Base-by-base conservation (phyloP, 2,329 filamentous ascomycete species). In the Aspergillus fructus region DNA sequence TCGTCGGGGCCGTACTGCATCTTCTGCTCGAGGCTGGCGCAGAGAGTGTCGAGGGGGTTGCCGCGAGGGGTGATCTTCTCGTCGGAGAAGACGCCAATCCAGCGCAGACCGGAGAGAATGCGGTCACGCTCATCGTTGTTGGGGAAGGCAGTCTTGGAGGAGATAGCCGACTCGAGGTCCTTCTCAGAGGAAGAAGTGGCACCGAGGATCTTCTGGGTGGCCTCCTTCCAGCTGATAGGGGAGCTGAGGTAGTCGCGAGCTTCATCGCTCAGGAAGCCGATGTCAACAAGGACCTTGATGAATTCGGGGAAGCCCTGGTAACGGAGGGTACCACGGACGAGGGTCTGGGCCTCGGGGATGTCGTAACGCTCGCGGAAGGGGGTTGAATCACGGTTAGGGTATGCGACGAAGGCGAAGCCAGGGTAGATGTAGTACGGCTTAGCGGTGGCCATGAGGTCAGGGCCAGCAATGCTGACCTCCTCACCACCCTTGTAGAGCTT, bases 381-480 rank as follows among this genome's bases (percentile, higher is more conserved):
- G 15, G 90, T 94, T 19, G 88, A 93, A 78, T 97, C 93, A 66
- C 93, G 84, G 85, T 97, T 97, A 57, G 90, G 89, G 79, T 97
- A 97, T 42, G 89, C 91, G 65, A 97, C 92, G 68, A 96, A 93
- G 51, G 89, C 88, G 74, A 87, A 97, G 59, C 91, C 90, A 37
- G 90, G 89, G 80, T 92, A 96, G 80, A 93, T 94, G 77, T 84
- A 86, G 83, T 96, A 96, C 49, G 91, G 90, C 83, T 96, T 93
- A 41, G 93, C 91, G 49, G 84, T 85, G 60, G 80, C 87, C 93
- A 97, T 97, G 60, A 97, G 83, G 42, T 93, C 89, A 17, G 79
- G 75, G 33, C 84, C 83, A 6, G 78, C 76, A 33, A 92, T 81
- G 56, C 87, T 82, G 66, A 89, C 84, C 62, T 89, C 76, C 79